Conservation (phyloP, 768 basidiomycete genomes). For the Candolleomyces eurysporus region DNA sequence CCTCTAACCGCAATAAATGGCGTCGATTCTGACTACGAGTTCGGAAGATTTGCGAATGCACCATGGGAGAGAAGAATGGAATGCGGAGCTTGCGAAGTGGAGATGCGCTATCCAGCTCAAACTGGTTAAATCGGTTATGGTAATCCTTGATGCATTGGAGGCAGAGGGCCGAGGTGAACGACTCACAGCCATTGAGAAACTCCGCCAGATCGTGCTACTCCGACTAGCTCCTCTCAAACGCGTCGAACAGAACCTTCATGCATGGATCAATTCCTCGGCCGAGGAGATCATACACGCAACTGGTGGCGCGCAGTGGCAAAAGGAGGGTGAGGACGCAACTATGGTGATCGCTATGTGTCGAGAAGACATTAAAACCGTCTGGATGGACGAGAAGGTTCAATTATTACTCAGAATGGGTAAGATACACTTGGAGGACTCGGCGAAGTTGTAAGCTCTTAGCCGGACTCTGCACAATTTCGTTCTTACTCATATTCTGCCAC, state of each 20-base stretch:
- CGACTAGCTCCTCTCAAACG: conserved; percentile 52
- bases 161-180: no score
- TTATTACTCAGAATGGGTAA: conserved; percentile 42
- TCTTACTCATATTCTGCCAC: not conserved
- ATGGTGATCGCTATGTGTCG: conserved; percentile 53
- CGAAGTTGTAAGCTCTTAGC: conserved; percentile 55
- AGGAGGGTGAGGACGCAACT: not conserved
- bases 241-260: conserved; percentile 38
- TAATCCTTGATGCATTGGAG: no score
- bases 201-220: not conserved
- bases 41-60: no score
- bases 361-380: conserved; percentile 61
- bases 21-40: no score
- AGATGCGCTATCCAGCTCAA: no score
- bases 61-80: no score
- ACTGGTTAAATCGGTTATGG: no score
- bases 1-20: no score
- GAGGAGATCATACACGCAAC: conserved; percentile 28
- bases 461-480: not conserved
- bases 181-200: no score
- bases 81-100: no score
- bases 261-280: conserved; percentile 34
- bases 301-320: not conserved
- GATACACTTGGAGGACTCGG: conserved; percentile 55
- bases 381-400: conserved; percentile 55